A percentile compares a stretch with the other conserved stretches of the same genome.
These are phyloP conservation scores for Diophrys sp. DNA, from an alignment of 73 alveolate genomes.

Conservation along the genomic window DNA sequence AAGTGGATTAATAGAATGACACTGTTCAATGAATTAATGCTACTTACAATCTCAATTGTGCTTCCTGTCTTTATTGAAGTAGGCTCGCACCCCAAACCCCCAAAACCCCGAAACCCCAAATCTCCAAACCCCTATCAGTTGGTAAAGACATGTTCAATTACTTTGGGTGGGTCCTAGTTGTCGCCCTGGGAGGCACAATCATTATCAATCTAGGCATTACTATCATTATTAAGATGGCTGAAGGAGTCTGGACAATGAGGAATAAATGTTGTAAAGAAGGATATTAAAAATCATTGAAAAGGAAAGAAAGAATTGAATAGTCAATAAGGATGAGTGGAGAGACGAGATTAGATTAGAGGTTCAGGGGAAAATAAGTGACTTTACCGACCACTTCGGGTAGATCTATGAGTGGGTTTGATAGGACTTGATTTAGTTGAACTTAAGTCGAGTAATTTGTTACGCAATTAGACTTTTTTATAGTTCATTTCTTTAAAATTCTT, in stretches of 20 bases:
- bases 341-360: no score
- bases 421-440: no score
- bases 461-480: no score
- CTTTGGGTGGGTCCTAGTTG: neutral
- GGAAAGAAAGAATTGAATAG: neutral
- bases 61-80: conserved; percentile 1
- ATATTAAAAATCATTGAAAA: no score
- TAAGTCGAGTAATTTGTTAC: no score
- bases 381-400: no score
- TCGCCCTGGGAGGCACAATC: neutral
- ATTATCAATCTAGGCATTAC: neutral
- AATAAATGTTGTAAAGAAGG: neutral
- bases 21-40: neutral
- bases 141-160: neutral
- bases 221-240: neutral
- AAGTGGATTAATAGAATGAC: neutral
- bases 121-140: neutral
- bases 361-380: no score
- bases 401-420: no score
- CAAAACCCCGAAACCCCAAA: conserved; percentile 2
- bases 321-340: no score
- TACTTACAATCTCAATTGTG: neutral
- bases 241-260: neutral
- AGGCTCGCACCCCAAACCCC: neutral
- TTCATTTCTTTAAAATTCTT: no score